Percentiles rank a stretch among this genome's conserved stretches.
phyloP scores from a whole-genome alignment of 2,329 filamentous ascomycete genomes.

The Cercospora berteroae region DNA sequence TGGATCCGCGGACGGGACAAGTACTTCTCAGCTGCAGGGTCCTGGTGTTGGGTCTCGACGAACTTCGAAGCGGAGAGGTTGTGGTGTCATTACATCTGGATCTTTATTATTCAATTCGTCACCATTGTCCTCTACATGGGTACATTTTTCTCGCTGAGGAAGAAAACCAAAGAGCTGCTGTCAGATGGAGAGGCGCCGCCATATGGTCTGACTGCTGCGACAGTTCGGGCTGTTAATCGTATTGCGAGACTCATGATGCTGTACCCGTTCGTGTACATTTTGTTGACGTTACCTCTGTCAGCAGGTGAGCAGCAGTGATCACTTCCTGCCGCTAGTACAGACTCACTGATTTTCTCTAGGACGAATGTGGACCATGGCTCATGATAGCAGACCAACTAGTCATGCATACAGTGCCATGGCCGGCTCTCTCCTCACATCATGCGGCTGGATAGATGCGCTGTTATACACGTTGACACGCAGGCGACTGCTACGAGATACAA shows the following conservation, averaged over 20 bases:
- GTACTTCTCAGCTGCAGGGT: conserved; percentile 58
- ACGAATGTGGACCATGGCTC: conserved; percentile 62
- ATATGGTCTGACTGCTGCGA: conserved; percentile 26
- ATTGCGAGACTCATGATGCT: conserved; percentile 60
- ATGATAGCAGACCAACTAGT: conserved; percentile 38
- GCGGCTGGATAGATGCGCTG: conserved; percentile 58
- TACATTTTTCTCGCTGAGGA: conserved; percentile 35
- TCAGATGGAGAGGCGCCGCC: conserved; percentile 12
- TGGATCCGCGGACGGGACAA: conserved; percentile 42
- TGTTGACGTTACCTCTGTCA: conserved; percentile 67
- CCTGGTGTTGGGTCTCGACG: conserved; percentile 67
- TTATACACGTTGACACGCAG: conserved; percentile 59
- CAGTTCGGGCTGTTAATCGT: conserved; percentile 35
- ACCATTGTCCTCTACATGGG: conserved; percentile 52
- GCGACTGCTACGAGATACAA: conserved; percentile 50
- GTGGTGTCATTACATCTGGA: conserved; percentile 62
- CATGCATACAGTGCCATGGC: conserved; percentile 50
- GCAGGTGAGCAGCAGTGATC: conserved; percentile 32
- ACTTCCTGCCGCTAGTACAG: background rate
- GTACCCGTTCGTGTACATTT: conserved; percentile 66
- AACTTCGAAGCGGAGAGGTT: conserved; percentile 51
- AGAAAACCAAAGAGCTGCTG: conserved; percentile 29
- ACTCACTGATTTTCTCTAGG: conserved; percentile 39
- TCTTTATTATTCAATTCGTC: conserved; percentile 56
- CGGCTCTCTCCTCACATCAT: conserved; percentile 57